These are phyloP conservation scores for Astrocystis sublimbata DNA, from an alignment of 495 filamentous ascomycete genomes.

Conservation along the genomic window DNA sequence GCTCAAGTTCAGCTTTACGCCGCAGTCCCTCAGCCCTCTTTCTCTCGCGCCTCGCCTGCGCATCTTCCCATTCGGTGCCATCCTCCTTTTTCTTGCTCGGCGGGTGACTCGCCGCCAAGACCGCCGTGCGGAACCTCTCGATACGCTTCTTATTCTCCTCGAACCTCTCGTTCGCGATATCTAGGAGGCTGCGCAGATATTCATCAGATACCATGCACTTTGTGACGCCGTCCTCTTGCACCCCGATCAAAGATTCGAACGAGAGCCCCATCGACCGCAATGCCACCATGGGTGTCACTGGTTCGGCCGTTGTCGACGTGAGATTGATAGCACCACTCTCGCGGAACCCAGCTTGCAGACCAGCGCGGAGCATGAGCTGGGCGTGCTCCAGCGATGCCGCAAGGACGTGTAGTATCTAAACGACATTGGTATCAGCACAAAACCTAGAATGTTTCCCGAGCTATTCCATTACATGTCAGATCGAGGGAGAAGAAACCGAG, in stretches of 20 bases:
- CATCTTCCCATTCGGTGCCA: conserved; percentile 57
- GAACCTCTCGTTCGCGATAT: conserved; percentile 76
- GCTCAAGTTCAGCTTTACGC: conserved; percentile 44
- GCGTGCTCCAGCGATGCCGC: conserved; percentile 71
- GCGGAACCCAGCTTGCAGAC: conserved; percentile 78
- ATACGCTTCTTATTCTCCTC: conserved; percentile 70
- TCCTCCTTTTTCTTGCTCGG: conserved; percentile 25
- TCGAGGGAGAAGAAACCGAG: background rate
- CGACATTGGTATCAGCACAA: background rate
- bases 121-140: conserved; percentile 54
- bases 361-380: conserved; percentile 68
- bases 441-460: background rate
- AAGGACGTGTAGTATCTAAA: conserved; percentile 84
- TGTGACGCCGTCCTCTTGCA: conserved; percentile 40
- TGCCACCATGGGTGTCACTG: conserved; percentile 69
- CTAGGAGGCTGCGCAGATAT: conserved; percentile 64
- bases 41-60: conserved; percentile 55
- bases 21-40: conserved; percentile 63
- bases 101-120: conserved; percentile 38
- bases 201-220: conserved; percentile 52
- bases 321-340: conserved; percentile 74
- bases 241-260: conserved; percentile 77
- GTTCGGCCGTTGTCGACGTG: conserved; percentile 40
- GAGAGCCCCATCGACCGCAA: conserved; percentile 76
- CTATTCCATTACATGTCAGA: background rate